A percentile compares a stretch with the other conserved stretches of the same genome.
Evolutionary conservation across 176 grass and related monocot species (phyloP).

Genomic region (Lolium perenne): DNA sequence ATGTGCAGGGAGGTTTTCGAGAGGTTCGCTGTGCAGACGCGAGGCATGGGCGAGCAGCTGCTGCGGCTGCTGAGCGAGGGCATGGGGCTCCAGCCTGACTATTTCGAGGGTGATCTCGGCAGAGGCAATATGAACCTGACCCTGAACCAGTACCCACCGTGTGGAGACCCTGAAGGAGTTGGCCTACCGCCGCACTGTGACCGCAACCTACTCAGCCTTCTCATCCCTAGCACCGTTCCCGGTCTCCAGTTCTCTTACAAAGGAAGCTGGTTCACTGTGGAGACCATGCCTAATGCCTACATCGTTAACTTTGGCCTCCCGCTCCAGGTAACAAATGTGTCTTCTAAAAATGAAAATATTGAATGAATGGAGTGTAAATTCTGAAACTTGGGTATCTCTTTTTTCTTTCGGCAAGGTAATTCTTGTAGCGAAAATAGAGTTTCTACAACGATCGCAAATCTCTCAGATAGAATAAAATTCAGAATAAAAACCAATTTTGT

Average conservation of each 20-base stretch:
- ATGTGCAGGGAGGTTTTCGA: not conserved
- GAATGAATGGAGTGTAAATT: too few species aligned
- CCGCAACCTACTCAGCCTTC: constrained; percentile 64
- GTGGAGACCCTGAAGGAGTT: constrained; percentile 59
- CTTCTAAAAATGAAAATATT: too few species aligned
- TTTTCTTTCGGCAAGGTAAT: not conserved
- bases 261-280: constrained; percentile 29
- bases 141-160: constrained; percentile 59
- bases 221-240: not conserved
- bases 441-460: too few species aligned
- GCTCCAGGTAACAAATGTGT: constrained; percentile 38
- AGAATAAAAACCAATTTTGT: too few species aligned
- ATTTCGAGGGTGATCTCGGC: constrained; percentile 53
- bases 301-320: constrained; percentile 65
- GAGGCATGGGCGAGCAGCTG: constrained; percentile 49
- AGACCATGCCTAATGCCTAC: constrained; percentile 44
- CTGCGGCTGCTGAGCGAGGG: constrained; percentile 48
- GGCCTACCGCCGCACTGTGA: constrained; percentile 77
- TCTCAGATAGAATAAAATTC: too few species aligned
- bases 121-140: constrained; percentile 37
- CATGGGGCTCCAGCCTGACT: constrained; percentile 48
- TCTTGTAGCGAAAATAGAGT: too few species aligned
- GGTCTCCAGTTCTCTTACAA: not conserved
- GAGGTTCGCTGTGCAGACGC: constrained; percentile 40
- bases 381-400: too few species aligned